Conservation (phyloP, 371 early-diverging fungal species). For the Haplosporangium sp. region DNA sequence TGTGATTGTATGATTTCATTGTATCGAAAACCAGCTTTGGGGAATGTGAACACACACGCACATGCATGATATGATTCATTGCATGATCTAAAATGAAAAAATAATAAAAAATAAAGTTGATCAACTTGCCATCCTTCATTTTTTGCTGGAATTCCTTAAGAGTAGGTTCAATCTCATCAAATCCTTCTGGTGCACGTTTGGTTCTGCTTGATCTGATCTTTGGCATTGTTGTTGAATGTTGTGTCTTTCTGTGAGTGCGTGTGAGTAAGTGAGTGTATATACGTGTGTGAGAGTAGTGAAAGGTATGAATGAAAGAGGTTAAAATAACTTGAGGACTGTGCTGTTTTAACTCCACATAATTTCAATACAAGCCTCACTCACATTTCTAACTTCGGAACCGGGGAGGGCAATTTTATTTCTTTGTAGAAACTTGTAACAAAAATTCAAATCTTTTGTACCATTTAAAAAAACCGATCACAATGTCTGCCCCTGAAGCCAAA, state of each 20-base stretch:
- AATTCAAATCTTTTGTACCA: background rate
- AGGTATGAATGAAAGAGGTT: background rate
- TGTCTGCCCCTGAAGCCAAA: conserved; percentile 21
- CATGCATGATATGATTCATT: too few relatives aligned
- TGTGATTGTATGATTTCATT: too few relatives aligned
- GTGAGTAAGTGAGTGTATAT: background rate
- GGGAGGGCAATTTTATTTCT: background rate
- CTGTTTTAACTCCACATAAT: background rate
- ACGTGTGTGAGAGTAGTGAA: background rate
- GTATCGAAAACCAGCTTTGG: too few relatives aligned
- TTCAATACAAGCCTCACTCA: background rate
- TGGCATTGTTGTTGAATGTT: conserved; percentile 72
- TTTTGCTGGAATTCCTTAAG: conserved; percentile 91
- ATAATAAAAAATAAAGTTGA: background rate
- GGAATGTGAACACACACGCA: too few relatives aligned
- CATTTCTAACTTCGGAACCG: background rate
- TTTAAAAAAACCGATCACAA: background rate
- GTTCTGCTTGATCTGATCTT: conserved; percentile 81
- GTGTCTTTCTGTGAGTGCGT: background rate
- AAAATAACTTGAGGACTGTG: background rate
- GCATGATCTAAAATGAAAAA: background rate
- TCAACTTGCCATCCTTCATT: conserved; percentile 93
- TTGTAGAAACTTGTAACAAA: background rate
- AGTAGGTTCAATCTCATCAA: conserved; percentile 95
- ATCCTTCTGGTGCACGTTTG: conserved; percentile 94